Conservation (phyloP, 2,329 filamentous ascomycete species). For the Canariomyces notabilis region DNA sequence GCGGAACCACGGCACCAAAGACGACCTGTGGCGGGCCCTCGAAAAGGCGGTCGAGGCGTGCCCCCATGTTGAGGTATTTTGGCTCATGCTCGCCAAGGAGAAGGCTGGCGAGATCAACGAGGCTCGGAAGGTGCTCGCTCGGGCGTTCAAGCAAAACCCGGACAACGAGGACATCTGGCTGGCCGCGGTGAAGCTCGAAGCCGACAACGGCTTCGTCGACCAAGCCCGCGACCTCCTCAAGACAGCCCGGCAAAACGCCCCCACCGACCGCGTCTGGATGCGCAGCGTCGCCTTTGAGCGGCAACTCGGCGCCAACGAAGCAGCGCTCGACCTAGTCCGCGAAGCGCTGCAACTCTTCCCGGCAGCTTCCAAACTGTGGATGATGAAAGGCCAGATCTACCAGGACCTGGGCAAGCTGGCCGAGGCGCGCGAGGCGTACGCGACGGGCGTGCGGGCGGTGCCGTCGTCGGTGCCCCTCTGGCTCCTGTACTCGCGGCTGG, state of each 20-base stretch:
- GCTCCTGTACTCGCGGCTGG: slow-evolving; percentile 81
- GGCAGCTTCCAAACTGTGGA: slow-evolving; percentile 82
- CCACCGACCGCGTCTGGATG: slow-evolving; percentile 95
- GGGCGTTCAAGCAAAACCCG: slow-evolving; percentile 90
- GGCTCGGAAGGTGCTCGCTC: slow-evolving; percentile 76
- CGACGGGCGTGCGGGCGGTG: slow-evolving; percentile 80
- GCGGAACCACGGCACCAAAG: slow-evolving; percentile 78
- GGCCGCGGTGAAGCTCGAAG: slow-evolving; percentile 91
- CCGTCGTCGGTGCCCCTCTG: slow-evolving; percentile 80
- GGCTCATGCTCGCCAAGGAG: slow-evolving; percentile 94
- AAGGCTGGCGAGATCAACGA: slow-evolving; percentile 84
- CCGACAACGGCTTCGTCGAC: slow-evolving; percentile 77
- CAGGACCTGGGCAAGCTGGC: slow-evolving; percentile 72
- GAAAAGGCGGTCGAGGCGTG: slow-evolving; percentile 94
- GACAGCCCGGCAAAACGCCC: slow-evolving; percentile 79
- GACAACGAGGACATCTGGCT: slow-evolving; percentile 99
- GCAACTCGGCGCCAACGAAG: slow-evolving; percentile 71
- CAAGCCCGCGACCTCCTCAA: slow-evolving; percentile 77
- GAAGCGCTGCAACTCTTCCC: slow-evolving; percentile 85
- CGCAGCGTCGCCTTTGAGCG: slow-evolving; percentile 93
- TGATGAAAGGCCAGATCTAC: slow-evolving; percentile 99
- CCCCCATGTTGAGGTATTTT: slow-evolving; percentile 83
- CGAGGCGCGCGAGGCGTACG: slow-evolving; percentile 85
- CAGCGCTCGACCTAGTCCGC: slow-evolving; percentile 79
- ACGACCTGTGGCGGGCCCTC: slow-evolving; percentile 76